These are phyloP conservation scores for Umbelopsis sp. DNA, from an alignment of 192 early-diverging fungal species.

Conservation along the genomic window DNA sequence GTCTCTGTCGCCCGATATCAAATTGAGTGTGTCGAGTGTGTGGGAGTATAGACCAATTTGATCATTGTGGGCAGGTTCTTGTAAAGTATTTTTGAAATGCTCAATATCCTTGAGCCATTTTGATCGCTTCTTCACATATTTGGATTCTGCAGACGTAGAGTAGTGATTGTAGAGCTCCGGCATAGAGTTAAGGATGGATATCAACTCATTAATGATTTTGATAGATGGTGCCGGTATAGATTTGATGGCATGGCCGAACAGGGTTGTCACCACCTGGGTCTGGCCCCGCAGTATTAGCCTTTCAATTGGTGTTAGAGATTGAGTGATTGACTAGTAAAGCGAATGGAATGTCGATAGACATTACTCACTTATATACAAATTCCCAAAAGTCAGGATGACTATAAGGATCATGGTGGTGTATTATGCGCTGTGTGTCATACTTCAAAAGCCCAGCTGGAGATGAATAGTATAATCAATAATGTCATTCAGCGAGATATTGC, in stretches of 20 bases:
- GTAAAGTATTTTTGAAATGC: neutral
- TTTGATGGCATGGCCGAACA: neutral
- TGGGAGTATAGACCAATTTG: neutral
- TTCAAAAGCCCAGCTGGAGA: neutral
- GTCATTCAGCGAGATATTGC: too few relatives aligned
- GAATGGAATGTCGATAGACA: neutral
- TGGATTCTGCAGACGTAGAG: neutral
- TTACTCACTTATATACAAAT: constrained; percentile 16
- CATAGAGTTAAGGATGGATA: neutral
- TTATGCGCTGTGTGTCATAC: neutral
- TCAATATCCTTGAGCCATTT: constrained; percentile 10
- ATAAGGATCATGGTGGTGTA: neutral
- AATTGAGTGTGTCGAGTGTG: neutral
- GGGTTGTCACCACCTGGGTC: neutral
- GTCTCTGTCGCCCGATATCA: constrained; percentile 39
- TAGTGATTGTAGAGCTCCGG: neutral
- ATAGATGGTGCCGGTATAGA: constrained; percentile 2
- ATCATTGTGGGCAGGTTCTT: neutral
- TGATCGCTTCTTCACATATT: neutral
- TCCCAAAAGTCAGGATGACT: constrained; percentile 10
- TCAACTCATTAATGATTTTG: neutral
- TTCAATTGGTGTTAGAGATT: neutral
- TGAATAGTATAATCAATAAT: neutral
- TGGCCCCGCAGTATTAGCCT: constrained; percentile 3
- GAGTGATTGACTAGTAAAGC: neutral